A percentile compares a stretch with the other conserved stretches of the same genome.
These are phyloP conservation scores for Phytophthora parvispora DNA, from an alignment of 352 stramenopile species.

Conservation along the genomic window DNA sequence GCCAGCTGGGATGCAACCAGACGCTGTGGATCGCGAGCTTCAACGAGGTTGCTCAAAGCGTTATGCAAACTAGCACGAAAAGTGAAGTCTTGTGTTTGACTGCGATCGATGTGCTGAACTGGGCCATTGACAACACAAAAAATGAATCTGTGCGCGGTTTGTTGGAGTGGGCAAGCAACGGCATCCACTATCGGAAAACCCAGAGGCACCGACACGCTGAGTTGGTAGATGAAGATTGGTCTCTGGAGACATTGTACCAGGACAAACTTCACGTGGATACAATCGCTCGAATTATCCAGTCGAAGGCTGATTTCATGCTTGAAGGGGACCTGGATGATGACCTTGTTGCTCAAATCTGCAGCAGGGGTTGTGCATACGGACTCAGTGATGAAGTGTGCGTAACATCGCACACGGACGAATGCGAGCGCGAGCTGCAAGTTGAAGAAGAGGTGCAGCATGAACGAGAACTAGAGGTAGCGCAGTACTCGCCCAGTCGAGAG, in stretches of 20 bases:
- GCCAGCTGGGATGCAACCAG: conserved; percentile 80
- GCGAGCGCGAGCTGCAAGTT: conserved; percentile 59
- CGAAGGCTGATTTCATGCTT: too few species aligned
- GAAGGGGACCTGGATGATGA: background rate
- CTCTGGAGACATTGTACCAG: conserved; percentile 31
- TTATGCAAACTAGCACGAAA: conserved; percentile 29
- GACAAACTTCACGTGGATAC: background rate
- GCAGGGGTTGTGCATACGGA: conserved; percentile 24
- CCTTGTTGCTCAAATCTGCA: conserved; percentile 15
- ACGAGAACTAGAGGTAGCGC: conserved; percentile 4
- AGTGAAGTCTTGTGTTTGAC: background rate
- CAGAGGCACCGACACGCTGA: conserved; percentile 16
- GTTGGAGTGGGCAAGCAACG: conserved; percentile 79
- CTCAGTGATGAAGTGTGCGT: conserved; percentile 44
- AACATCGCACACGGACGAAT: conserved; percentile 47
- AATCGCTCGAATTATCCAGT: background rate
- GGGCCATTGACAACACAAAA: conserved; percentile 86
- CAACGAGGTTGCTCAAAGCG: conserved; percentile 68
- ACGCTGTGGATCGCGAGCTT: conserved; percentile 76
- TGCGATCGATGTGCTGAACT: conserved; percentile 70
- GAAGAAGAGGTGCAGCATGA: conserved; percentile 50
- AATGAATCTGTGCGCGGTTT: conserved; percentile 59
- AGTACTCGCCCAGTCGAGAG: conserved; percentile 18
- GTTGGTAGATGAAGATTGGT: conserved; percentile 50
- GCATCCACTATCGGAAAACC: conserved; percentile 40